Evolutionary conservation across 2,329 filamentous ascomycete species (phyloP), one percentile per base, ranked within the genome.

Genomic region (Hyphodiscus sp.): DNA sequence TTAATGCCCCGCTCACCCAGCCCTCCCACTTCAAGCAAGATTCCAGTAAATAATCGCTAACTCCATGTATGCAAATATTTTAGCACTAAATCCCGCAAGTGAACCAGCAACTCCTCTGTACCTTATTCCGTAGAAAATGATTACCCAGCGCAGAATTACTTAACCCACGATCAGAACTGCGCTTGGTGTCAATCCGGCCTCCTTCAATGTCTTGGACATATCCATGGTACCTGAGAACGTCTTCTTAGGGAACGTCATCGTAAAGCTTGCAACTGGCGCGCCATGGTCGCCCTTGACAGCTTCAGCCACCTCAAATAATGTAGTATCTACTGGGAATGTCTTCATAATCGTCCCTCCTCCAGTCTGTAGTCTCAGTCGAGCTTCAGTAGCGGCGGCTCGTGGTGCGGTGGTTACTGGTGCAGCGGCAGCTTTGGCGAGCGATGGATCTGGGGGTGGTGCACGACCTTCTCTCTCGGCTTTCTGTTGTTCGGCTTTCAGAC

Each of bases 141-240:
- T 6, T 38, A 38, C 33, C 16, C 4, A 15, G 11, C 33, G 5
- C 33, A n/a, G 11, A 13, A 13, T n/a, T 38, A 10, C 41, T 45
- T 63, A 84, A 63, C 81, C 79, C 29, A 95, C 83, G 64, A 95
- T 84, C 62, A 99, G 74, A 46, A 89, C 91, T n/a, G 91, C 91
- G 58, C 89, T 96, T 6, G 94, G 94, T 2, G 92, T 85, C 56
- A 96, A 73, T 0, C 91, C 92, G 16, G 92, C 87, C 71, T 99
- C 94, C 73, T 95, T 95, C 52, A 99, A 72, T 5, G 91, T 94
- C 78, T 94, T 86, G 38, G 89, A 89, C 65, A 96, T 91, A 68
- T 95, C 94, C 8, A 80, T 62, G 58, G 76, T 69, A 19, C 76
- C 85, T 69, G 75, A 74, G 59, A 87, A 97, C 0, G 83, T 81